Conservation (phyloP, 1,139 yeast species). For the Taphrina sp. region DNA sequence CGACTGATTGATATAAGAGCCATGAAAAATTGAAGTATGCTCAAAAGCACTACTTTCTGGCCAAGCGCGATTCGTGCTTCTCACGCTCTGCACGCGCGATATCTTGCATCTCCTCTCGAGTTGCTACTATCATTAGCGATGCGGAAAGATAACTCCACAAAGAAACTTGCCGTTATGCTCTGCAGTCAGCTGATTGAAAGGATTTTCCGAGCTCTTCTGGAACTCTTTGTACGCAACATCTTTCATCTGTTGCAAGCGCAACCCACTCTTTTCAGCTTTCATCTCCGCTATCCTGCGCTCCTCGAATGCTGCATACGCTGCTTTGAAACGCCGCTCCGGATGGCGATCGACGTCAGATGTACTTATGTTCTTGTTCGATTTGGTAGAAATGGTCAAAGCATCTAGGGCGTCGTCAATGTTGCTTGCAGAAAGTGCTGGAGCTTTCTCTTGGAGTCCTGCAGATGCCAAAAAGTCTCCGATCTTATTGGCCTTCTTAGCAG, state of each 20-base stretch:
- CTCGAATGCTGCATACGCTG: slow-evolving; percentile 71
- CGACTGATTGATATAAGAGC: no score
- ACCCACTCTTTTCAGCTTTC: slow-evolving; percentile 75
- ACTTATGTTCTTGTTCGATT: slow-evolving; percentile 40
- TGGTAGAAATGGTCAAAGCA: slow-evolving; percentile 58
- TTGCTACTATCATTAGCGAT: slow-evolving; percentile 21
- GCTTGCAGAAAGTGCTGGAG: slow-evolving; percentile 62
- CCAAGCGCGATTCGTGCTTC: slow-evolving; percentile 22
- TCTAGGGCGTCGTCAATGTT: slow-evolving; percentile 79
- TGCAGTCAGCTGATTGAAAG: slow-evolving; percentile 75
- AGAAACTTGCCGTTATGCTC: slow-evolving; percentile 49
- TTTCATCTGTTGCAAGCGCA: slow-evolving; percentile 74
- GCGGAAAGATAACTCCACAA: no score
- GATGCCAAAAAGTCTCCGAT: slow-evolving; percentile 56
- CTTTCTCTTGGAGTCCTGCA: slow-evolving; percentile 36
- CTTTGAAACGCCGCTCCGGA: slow-evolving; percentile 85
- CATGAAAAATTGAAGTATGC: no score
- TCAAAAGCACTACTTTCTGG: slow-evolving; percentile 5
- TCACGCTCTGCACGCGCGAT: slow-evolving; percentile 30
- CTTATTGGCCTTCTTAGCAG: slow-evolving; percentile 62
- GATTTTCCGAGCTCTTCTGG: slow-evolving; percentile 76
- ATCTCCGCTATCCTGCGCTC: slow-evolving; percentile 70
- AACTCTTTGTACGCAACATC: slow-evolving; percentile 74
- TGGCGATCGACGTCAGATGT: slow-evolving; percentile 75
- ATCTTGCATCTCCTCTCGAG: slow-evolving; percentile 21